Percentiles rank a stretch among this genome's conserved stretches.
These are phyloP conservation scores for Prunus salicina DNA, from an alignment of 306 rosid species.

Conservation along the genomic window DNA sequence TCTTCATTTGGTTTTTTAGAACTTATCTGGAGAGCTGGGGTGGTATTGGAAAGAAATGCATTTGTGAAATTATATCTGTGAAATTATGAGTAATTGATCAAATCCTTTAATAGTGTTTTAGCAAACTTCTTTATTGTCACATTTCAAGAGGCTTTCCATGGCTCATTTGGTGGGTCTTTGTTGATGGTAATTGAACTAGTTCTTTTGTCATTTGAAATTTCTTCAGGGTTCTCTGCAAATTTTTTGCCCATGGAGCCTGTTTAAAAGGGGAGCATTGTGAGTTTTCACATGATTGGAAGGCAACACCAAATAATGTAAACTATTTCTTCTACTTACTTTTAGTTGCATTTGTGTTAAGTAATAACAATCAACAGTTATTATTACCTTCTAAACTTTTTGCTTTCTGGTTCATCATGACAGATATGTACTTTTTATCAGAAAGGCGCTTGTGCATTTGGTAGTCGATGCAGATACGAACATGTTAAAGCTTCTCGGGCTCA, in stretches of 20 bases:
- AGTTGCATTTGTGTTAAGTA: not conserved
- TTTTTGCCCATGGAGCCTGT: slow-evolving; percentile 95
- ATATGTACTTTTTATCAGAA: slow-evolving; percentile 88
- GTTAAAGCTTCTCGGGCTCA: slow-evolving; percentile 60
- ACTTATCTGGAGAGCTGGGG: not conserved
- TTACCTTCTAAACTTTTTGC: slow-evolving; percentile 13
- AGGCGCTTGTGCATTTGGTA: slow-evolving; percentile 87
- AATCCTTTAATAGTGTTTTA: not conserved
- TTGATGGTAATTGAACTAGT: slow-evolving; percentile 8
- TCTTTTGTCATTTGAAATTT: slow-evolving; percentile 17
- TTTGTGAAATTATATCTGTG: not conserved
- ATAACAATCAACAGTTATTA: not conserved
- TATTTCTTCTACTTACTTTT: not conserved
- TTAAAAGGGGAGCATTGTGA: slow-evolving; percentile 97
- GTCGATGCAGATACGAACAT: slow-evolving; percentile 97
- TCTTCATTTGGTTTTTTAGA: not conserved
- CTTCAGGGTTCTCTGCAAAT: slow-evolving; percentile 88
- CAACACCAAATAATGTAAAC: slow-evolving; percentile 74
- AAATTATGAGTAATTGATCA: not conserved
- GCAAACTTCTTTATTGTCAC: not conserved
- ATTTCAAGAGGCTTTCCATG: not conserved
- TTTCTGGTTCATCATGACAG: slow-evolving; percentile 39
- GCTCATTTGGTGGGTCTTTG: slow-evolving; percentile 12
- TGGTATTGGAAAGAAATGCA: not conserved
- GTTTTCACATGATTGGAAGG: slow-evolving; percentile 94